A percentile compares a stretch with the other conserved stretches of the same genome.
Conservation (phyloP, 352 stramenopile species). For the Phytophthora cajani region DNA sequence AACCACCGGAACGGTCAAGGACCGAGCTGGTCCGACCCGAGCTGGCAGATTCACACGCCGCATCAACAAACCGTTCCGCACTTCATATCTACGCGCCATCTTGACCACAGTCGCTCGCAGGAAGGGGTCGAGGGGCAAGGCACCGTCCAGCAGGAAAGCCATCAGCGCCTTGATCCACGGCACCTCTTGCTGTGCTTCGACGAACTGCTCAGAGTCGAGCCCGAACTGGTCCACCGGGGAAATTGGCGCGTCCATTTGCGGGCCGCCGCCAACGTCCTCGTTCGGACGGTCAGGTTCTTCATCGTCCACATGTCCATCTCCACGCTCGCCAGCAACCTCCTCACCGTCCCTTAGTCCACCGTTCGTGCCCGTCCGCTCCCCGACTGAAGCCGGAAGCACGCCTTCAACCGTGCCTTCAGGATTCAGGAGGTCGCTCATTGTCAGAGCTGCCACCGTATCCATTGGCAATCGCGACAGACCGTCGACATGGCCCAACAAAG, state of each 20-base stretch:
- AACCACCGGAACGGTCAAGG: slow-evolving; percentile 3
- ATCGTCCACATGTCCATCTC: neutral
- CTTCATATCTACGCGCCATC: neutral
- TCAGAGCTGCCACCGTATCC: neutral
- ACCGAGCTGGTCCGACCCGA: neutral
- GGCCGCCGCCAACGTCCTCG: neutral
- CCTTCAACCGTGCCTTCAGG: neutral
- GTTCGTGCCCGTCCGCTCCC: neutral
- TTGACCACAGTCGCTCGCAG: neutral
- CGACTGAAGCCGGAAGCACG: neutral
- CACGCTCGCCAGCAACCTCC: neutral
- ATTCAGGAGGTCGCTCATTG: neutral
- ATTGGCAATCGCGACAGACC: slow-evolving; percentile 3
- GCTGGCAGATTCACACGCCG: slow-evolving; percentile 2
- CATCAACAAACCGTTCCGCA: slow-evolving; percentile 10
- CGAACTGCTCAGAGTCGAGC: neutral
- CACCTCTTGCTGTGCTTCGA: neutral
- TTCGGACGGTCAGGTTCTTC: neutral
- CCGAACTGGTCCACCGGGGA: neutral
- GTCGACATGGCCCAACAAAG: slow-evolving; percentile 5
- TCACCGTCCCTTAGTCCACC: neutral
- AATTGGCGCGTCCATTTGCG: neutral
- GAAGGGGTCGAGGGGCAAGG: slow-evolving; percentile 5
- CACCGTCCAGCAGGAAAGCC: slow-evolving; percentile 2
- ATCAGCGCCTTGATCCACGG: slow-evolving; percentile 9